Base-by-base conservation (phyloP, 345 rosid species). In the Murraya paniculata region DNA sequence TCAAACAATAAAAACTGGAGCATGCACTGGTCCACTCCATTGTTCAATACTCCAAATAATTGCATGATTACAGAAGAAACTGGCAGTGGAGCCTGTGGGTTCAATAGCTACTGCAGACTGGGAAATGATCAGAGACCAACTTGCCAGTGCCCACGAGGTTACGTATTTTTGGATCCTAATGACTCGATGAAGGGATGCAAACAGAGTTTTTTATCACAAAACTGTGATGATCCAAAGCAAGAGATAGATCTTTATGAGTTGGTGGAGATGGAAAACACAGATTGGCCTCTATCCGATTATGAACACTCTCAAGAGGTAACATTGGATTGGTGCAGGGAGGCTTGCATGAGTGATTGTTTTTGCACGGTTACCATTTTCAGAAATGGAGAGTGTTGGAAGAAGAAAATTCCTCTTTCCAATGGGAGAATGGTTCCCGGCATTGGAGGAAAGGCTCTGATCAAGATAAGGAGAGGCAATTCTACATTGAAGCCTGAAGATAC, bases 11-110 rank as follows among this genome's bases (percentile, higher is more conserved):
- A 9, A 38, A 71, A 69, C 13, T 72, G 92, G 87, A 18, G 83
- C 1, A 35, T 31, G 64, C 48, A 7, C 14, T 90, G 90, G 94
- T 75, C 84, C 0, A 31, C 27, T 3, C 7, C 70, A 58, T 45
- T 73, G 4, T 71, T 56, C 35, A n/a, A 67, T 58, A 91, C 93
- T 1, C n/a, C 77, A 62, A 75, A 93, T 75, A 82, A 88, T 6
- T 90, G 93, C 81, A 2, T 4, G 11, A 59, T 88, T 9, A 2
- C 0, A 5, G 65, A 16, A 62, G 45, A n/a, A 0, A 22, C 48
- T 3, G 90, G 93, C 9, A 59, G 79, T 28, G 87, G 86, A 50
- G 88, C 89, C 11, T 93, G 96, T 61, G 98, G 94, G 33, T 85
- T 53, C 84, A 90, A 90, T 68, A 89, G 83, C 79, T 83, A 80